Base-by-base conservation (phyloP, 2,329 filamentous ascomycete species). In the Xylaria polymorpha region DNA sequence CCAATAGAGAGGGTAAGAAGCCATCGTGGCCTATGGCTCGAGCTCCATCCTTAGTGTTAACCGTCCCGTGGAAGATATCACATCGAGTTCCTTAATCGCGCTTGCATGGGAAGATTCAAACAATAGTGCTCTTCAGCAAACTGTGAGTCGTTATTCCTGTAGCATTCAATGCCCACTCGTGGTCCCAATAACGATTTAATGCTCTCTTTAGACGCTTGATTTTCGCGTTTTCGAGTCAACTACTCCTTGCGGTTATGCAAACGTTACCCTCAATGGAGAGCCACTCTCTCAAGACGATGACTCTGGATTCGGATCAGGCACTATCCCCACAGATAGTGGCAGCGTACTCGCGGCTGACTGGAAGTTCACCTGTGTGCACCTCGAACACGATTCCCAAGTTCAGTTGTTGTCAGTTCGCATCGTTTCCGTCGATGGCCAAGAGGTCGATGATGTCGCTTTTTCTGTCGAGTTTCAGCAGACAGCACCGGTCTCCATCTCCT, bases 241-340 rank as follows among this genome's bases (percentile, higher is more conserved):
- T 10, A 75, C 80, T n/a, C 78, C 82, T 32, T 87, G 86, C 72
- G 84, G 82, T 2, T 79, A 78, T 73, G 82, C 81, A 70, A 84
- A 84, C 71, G 78, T 86, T 66, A 83, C 81, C 20, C 74, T 88
- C 67, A 83, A 86, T 74, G 83, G 81, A 67, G 80, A 84, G 66
- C 46, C 75, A 5, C 78, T 87, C 25, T 29, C 25, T 29, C 25
- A 29, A 5, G 70, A 77, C 18, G 78, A 80, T 51, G 79, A 75
- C 22, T 75, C 79, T 64, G 81, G 81, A n/a, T 67, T 74, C 51
- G 84, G 85, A 58, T 80, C 79, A 37, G 84, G 84, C 22, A 74
- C 79, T 22, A 76, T 87, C 64, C 76, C 77, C 15, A 77, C 81
- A 50, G 77, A 81, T 37, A 73, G 80, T 35, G 81, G 80, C 64